Conservation (phyloP, 306 rosid species). For the Gillenia trifoliata region DNA sequence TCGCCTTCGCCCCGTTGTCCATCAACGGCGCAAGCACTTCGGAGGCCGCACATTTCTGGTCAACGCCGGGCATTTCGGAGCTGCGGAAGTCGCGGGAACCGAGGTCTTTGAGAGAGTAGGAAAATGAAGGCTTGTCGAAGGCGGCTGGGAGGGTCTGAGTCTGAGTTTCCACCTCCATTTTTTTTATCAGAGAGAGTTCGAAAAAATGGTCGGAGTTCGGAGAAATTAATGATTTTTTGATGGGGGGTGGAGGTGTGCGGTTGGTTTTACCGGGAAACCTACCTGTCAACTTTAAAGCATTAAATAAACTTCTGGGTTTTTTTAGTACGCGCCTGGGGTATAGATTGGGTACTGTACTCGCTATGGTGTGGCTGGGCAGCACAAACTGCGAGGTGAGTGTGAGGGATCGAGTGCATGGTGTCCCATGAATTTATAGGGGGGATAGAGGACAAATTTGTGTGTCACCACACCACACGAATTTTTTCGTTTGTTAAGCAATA, state of each 20-base stretch:
- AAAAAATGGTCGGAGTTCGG: background rate
- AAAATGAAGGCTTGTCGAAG: conserved; percentile 29
- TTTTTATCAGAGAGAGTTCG: background rate
- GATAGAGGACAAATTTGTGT: too few relatives aligned
- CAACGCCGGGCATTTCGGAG: conserved; percentile 19
- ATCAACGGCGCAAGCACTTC: background rate
- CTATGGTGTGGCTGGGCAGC: background rate
- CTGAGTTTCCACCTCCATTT: conserved; percentile 52
- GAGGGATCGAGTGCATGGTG: background rate
- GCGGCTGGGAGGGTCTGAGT: conserved; percentile 26
- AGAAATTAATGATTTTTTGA: background rate
- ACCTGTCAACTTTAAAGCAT: background rate
- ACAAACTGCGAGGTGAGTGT: background rate
- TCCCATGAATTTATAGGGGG: background rate
- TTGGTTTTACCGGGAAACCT: conserved; percentile 7
- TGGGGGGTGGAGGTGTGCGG: background rate
- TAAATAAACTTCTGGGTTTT: background rate
- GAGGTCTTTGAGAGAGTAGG: conserved; percentile 18
- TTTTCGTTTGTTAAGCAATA: too few relatives aligned
- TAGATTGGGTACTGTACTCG: background rate
- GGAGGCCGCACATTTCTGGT: background rate
- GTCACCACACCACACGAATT: too few relatives aligned
- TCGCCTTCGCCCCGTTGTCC: background rate
- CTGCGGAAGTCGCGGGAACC: background rate
- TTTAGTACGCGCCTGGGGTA: background rate